Evolutionary conservation across 2,329 filamentous ascomycete species (phyloP), one percentile per base, ranked within the genome.

Genomic region (Aspergillus felis): DNA sequence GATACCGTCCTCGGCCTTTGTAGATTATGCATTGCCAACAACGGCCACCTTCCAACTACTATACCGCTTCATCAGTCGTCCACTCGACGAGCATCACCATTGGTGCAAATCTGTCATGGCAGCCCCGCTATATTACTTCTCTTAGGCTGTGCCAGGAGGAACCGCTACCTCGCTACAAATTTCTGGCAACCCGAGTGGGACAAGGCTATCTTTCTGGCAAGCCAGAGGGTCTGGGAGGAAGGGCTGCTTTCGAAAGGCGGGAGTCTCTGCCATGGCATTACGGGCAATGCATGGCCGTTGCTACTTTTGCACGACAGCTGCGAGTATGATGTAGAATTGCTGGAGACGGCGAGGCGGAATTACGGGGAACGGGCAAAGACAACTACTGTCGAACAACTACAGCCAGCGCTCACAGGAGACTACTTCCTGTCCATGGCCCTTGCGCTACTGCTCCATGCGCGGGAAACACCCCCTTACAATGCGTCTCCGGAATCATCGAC

Each of bases 81-180:
- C 3, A 52, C 61, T 25, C 46, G 6, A 3, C 64, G 61, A 32
- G 24, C 57, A 12, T 71, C 68, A 1, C 68, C 69, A 41, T 68
- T 77, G 10, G 71, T 78, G 1, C 76, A 78, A 48, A 64, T 78
- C 35, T 78, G 76, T 35, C 76, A 78, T 55, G 76, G 76, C 2
- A 68, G 69, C 17, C 76, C 76, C 1, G 74, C 73, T 0, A 58
- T 76, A 4, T 62, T 78, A 5, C 56, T 74, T 17, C 67, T 78
- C 4, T 57, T 78, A 24, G 68, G 66, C 1, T 63, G 67, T 14
- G 72, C 72, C 20, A 64, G 72, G 53, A 69, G 68, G 35, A 70
- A 70, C 38, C 27, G 44, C 1, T 22, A 55, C 5, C 47, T 78
- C n/a, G 58, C 66, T 24, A 51, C 55, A 22, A 57, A 61, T 8